These are phyloP conservation scores for Phytopythium cucurbitacearum DNA, from an alignment of 352 stramenopile genomes.

Conservation along the genomic window DNA sequence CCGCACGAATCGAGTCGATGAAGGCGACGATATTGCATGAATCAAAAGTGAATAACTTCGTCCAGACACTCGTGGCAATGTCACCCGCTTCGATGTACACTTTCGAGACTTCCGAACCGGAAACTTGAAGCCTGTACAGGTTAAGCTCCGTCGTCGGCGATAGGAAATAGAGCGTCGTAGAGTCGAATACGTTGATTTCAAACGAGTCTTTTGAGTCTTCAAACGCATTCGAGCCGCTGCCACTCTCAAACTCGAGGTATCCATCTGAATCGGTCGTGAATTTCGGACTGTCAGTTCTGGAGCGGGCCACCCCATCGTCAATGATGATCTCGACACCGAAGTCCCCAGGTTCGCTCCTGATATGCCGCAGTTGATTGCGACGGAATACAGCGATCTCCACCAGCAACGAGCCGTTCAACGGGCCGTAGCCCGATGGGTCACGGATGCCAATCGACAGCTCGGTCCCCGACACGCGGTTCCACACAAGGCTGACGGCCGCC, in stretches of 20 bases:
- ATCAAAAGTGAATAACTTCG: background rate
- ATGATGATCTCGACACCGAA: background rate
- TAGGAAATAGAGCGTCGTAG: background rate
- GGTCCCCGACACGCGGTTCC: too few relatives aligned
- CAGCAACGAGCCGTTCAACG: background rate
- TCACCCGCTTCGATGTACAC: background rate
- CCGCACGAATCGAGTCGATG: background rate
- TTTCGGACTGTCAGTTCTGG: background rate
- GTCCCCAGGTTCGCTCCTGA: background rate
- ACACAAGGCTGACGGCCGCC: too few relatives aligned
- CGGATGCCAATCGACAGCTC: too few relatives aligned
- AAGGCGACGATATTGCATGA: background rate
- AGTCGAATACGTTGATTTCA: too few relatives aligned
- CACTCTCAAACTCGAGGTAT: background rate
- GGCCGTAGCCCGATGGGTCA: background rate
- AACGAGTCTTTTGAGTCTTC: background rate
- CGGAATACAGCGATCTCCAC: background rate
- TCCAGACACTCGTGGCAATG: background rate
- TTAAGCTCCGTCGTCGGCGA: background rate
- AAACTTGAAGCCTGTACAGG: background rate
- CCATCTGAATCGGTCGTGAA: constrained; percentile 1
- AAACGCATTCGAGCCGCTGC: background rate
- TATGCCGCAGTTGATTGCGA: background rate
- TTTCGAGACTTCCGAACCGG: background rate
- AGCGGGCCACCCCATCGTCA: background rate